These are phyloP conservation scores for Cymbopogon citratus DNA, from an alignment of 176 grass and related monocot species.

Conservation along the genomic window DNA sequence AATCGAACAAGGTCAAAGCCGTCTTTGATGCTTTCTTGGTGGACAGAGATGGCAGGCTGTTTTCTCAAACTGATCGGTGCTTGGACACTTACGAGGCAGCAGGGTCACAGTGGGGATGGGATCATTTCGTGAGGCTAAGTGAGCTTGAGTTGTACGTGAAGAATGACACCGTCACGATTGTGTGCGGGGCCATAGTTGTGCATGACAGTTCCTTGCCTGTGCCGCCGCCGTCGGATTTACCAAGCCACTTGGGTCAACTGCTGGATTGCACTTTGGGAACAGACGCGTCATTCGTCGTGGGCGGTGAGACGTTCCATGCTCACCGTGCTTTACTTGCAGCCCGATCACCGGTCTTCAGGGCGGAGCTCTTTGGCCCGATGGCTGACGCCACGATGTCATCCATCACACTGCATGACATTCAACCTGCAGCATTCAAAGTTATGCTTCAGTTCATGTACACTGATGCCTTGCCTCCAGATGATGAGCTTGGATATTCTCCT, in stretches of 20 bases:
- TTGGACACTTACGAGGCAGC: too few relatives aligned
- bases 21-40: background rate
- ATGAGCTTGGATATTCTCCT: background rate
- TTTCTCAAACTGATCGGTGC: too few relatives aligned
- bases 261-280: background rate
- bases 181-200: background rate
- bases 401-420: background rate
- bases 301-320: background rate
- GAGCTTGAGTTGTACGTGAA: background rate
- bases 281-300: background rate
- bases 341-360: background rate
- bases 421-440: background rate
- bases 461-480: constrained; percentile 16
- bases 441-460: constrained; percentile 41
- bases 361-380: background rate
- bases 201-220: background rate
- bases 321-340: constrained; percentile 1
- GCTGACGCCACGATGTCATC: background rate
- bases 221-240: background rate
- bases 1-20: background rate
- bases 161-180: background rate
- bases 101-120: too few relatives aligned
- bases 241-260: constrained; percentile 8
- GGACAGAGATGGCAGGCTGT: too few relatives aligned
- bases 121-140: too few relatives aligned